Percentiles rank a stretch among this genome's conserved stretches.
Evolutionary conservation across 495 filamentous ascomycete genomes (phyloP).

Genomic region (Podospora pseudoanserina): DNA sequence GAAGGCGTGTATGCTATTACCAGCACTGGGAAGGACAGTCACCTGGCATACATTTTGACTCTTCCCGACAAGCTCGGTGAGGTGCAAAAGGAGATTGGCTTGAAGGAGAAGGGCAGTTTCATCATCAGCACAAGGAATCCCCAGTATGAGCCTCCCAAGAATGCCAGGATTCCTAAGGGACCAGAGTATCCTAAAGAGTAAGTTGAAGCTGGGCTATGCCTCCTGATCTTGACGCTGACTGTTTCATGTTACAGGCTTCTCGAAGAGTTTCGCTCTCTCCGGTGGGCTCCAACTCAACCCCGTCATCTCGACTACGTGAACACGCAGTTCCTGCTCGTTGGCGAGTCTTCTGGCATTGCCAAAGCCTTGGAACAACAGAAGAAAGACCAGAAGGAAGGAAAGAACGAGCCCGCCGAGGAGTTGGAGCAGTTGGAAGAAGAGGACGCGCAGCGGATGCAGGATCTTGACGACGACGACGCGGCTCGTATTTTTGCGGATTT

Average conservation of each 20-base stretch:
- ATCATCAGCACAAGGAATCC: slow-evolving; percentile 81
- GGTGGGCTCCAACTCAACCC: slow-evolving; percentile 71
- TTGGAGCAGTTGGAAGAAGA: slow-evolving; percentile 45
- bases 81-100: slow-evolving; percentile 73
- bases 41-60: slow-evolving; percentile 79
- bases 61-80: slow-evolving; percentile 67
- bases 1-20: slow-evolving; percentile 88
- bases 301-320: slow-evolving; percentile 75
- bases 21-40: slow-evolving; percentile 63
- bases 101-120: slow-evolving; percentile 70
- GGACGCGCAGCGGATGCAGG: slow-evolving; percentile 39
- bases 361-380: slow-evolving; percentile 59
- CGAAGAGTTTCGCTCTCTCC: slow-evolving; percentile 67
- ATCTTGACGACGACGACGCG: slow-evolving; percentile 36
- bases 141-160: slow-evolving; percentile 58
- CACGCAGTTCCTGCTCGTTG: slow-evolving; percentile 79
- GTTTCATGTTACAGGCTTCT: slow-evolving; percentile 44
- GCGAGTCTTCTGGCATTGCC: slow-evolving; percentile 60
- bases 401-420: slow-evolving; percentile 56
- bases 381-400: slow-evolving; percentile 52
- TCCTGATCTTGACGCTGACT: slow-evolving; percentile 7
- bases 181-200: slow-evolving; percentile 74
- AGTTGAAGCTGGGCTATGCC: slow-evolving; percentile 26
- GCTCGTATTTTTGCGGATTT: slow-evolving; percentile 42
- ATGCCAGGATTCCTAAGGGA: slow-evolving; percentile 58